Evolutionary conservation across 768 basidiomycete species (phyloP), one percentile per base, ranked within the genome.

Genomic region (Saitozyma podzolica): DNA sequence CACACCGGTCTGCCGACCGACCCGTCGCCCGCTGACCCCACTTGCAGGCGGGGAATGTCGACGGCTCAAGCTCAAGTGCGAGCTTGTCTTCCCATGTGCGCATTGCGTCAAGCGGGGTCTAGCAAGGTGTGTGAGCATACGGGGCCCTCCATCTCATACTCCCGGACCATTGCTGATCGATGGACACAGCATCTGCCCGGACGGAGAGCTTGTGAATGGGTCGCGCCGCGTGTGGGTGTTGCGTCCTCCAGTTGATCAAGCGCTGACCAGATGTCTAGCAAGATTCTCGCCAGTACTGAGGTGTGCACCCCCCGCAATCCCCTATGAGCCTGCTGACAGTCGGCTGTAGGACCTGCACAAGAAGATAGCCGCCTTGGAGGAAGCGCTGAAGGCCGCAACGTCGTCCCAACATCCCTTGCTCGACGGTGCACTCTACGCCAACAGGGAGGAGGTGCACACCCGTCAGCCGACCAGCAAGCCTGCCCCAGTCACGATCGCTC

Each of bases 41-140:
- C 29, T 29, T 29, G 29, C 17, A 61, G 59, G 59, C 43, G 53
- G 40, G 40, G 59, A 61, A 54, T 61, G 59, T 54, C n/a, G 59
- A 54, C 59, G 59, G 13, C 59, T 61, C 11, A 61, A 61, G 40
- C 37, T 61, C 50, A 53, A 54, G 29, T 61, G 59, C 40, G 41
- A 61, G 7, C 43, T 61, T 6, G n/a, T 16, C n/a, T 61, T 53
- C n/a, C 59, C 59, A 3, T 61, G 59, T 43, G 40, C 17, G 19
- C 14, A 53, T 29, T 61, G 59, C 19, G 51, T 54, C 39, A 61
- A 54, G 43, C 2, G 59, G 37, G 59, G 59, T 16, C 37, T 61
- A 5, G 59, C 45, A 58, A 40, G 29, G 57, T 58, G 40, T 4
- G 57, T 40, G n/a, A 17, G 45, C 39, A 1, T 11, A 39, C 10